These are phyloP conservation scores for Pisolithus microcarpus DNA, from an alignment of 768 basidiomycete species.

Conservation along the genomic window DNA sequence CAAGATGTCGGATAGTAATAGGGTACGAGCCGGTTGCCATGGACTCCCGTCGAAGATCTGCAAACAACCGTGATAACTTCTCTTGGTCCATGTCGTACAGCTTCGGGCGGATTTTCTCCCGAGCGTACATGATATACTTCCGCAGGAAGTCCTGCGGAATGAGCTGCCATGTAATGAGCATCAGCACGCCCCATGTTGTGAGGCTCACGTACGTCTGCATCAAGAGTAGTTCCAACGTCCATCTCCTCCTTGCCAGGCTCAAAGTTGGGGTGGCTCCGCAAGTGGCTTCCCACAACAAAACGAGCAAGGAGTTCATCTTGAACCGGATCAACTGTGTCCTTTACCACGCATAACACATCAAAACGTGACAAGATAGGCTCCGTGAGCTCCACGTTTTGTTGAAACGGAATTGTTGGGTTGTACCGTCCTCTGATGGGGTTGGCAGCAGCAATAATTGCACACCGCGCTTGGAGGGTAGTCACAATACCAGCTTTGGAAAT, in stretches of 20 bases:
- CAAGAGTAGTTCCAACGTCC: conserved; percentile 80
- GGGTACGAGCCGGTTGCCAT: conserved; percentile 98
- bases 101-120: conserved; percentile 88
- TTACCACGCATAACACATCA: conserved; percentile 98
- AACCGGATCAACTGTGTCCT: conserved; percentile 94
- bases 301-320: conserved; percentile 93
- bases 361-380: conserved; percentile 98
- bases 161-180: conserved; percentile 45
- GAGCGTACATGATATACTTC: conserved; percentile 99
- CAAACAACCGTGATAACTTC: conserved; percentile 88
- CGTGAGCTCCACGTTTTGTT: conserved; percentile 96
- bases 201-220: conserved; percentile 72
- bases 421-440: conserved; percentile 97
- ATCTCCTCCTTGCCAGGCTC: conserved; percentile 84
- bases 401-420: conserved; percentile 96
- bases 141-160: conserved; percentile 94
- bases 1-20: conserved; percentile 94
- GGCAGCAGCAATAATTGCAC: conserved; percentile 95
- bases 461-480: conserved; percentile 95
- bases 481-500: conserved; percentile 99
- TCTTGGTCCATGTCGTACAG: conserved; percentile 93
- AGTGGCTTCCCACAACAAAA: conserved; percentile 96
- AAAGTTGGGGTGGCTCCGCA: conserved; percentile 92
- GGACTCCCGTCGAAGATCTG: conserved; percentile 92
- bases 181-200: background rate